A percentile compares a stretch with the other conserved stretches of the same genome.
Conservation (phyloP, 148 eudicot genomes). For the Rhododendron mucronatum region DNA sequence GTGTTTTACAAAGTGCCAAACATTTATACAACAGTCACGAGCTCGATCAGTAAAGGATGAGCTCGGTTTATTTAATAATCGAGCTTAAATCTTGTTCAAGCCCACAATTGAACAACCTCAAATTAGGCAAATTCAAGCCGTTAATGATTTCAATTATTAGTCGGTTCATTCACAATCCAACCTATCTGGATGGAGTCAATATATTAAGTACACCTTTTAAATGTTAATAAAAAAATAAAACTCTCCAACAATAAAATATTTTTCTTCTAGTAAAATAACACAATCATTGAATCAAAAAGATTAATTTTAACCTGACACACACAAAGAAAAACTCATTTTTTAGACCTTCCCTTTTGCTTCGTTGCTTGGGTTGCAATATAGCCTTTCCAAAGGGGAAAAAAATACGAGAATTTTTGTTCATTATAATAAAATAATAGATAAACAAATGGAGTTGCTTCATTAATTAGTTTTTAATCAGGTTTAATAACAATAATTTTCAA, state of each 20-base stretch:
- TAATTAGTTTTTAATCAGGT: neutral
- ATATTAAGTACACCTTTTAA: neutral
- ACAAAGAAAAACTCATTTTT: neutral
- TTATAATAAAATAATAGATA: constrained; percentile 6
- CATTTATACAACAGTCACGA: no score
- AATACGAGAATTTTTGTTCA: neutral
- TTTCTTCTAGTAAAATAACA: neutral
- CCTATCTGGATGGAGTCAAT: neutral
- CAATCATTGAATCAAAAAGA: constrained; percentile 49
- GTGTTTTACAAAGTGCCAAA: no score
- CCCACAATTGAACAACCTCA: neutral
- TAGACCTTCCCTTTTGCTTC: constrained; percentile 6
- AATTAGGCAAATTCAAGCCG: neutral
- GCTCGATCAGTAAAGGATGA: neutral
- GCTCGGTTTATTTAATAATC: neutral
- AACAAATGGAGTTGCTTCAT: neutral
- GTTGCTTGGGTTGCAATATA: constrained; percentile 31
- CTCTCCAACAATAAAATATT: neutral
- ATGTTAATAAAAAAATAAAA: neutral
- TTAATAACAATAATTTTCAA: neutral
- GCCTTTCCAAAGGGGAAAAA: neutral
- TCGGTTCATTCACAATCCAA: neutral
- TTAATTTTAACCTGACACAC: constrained; percentile 30
- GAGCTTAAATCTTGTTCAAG: neutral
- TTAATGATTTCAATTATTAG: neutral